Base-by-base conservation (phyloP, 129 eudicot species). In the Pulicaria dysenterica region DNA sequence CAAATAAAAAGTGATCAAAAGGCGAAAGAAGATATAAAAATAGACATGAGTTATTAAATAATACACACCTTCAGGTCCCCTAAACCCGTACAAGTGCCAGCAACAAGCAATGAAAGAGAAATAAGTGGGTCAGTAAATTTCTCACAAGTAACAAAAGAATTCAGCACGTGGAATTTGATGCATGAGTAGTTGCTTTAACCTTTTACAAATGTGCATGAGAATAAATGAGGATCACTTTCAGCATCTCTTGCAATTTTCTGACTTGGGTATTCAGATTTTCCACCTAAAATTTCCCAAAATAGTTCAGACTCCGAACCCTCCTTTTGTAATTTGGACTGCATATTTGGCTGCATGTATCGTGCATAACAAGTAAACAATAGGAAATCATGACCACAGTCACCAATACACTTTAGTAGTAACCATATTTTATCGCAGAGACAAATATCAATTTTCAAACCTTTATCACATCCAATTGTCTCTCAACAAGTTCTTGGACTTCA, bases 261-360 rank as follows among this genome's bases (percentile, higher is more conserved):
- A 81, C 89, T 90, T 1, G 87, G 73, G 77, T 95, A 95, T 74
- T 90, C 99, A 62, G 85, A 57, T 81, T 95, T 95, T 59, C 86
- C 97, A 10, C 99, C 97, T 59, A 95, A 71, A 75, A 88, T 72
- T 36, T 88, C 92, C 99, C 99, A 95, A 72, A 95, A 95, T 38
- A 77, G 87, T 55, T 95, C 99, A 44, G 85, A 77, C 60, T 95
- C 99, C 6, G 89, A 79, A 50, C 97, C 99, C 85, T 95, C 99
- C 49, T 88, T 95, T 70, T 78, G 94, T 46, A 79, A 58, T 54
- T 55, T 95, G 73, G 89, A 80, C 75, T 88, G 99, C 88, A 76
- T 81, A 59, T 86, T 77, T 70, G 99, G 97, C 99, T 95, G 91
- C 85, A 85, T 68, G 76, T 19, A 81, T 57, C 55, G 43, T 54